Base-by-base conservation (phyloP, 2,329 filamentous ascomycete genomes). In the Lasiodiplodia theobromae region DNA sequence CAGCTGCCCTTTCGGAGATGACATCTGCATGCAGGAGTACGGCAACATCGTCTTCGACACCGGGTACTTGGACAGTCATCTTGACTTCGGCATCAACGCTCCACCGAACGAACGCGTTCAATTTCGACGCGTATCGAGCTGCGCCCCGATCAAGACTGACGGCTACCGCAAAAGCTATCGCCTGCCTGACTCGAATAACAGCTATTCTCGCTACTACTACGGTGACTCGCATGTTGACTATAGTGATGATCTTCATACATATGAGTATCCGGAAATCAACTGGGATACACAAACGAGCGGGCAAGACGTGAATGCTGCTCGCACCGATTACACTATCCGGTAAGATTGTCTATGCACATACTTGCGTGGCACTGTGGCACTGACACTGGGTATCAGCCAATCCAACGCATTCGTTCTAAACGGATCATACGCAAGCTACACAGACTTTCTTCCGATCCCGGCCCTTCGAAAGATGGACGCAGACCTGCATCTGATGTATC, bases 401-500 rank as follows among this genome's bases (percentile, higher is more conserved):
- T 31, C 49, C 21, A 23, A 63, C 18, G 58, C 58, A 14, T 49
- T 40, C 23, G 40, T 63, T 21, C 4, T 63, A 11, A 63, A 63
- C 40, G 58, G 58, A 16, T 49, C 58, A 16, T 49, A 63, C 40
- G 34, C 40, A 3, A 63, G 14, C 16, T 40, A 34, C 38, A 28
- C 31, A n/a, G 16, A 56, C 25, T 65, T 66, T n/a, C 18, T 18
- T 16, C 75, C 78, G 1, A 74, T 77, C 31, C 70, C 73, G 14
- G 72, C 70, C 49, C 74, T 81, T 37, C 71, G 71, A 4, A 69
- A 71, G 14, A 71, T 66, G 2, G 73, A 79, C 52, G 74, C 75
- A 10, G 78, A 80, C 54, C 57, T 77, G 3, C 71, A 72, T 16
- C 56, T 80, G 4, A 71, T 78, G 53, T 78, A 77, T 68, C 71